Evolutionary conservation across 495 filamentous ascomycete genomes (phyloP), one percentile per base, ranked within the genome.

Genomic region (Cercophora scortea): DNA sequence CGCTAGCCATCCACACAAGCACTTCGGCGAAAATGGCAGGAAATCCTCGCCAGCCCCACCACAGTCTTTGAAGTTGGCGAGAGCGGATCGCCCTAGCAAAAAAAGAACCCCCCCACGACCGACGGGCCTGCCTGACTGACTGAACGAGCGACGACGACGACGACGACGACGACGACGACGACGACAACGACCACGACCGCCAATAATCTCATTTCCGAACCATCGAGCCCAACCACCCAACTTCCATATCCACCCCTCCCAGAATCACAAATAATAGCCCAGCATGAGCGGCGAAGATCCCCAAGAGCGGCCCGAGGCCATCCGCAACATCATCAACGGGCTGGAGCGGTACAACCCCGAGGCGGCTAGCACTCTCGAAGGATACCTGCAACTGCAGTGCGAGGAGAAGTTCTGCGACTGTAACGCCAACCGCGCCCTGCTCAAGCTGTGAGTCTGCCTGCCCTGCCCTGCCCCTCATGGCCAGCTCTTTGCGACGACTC

Each of bases 311-410:
- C 92, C 94, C 49, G 87, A 89, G 58, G 79, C 91, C 67, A 94
- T 99, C 70, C 87, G 88, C 66, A 79, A 72, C 68, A 95, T 97
- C 60, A 86, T 99, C 60, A 87, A 86, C 74, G 90, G 94, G 52
- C 87, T 99, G 54, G 93, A 99, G 74, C 79, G 94, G 56, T 99
- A 99, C 76, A 99, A 99, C 72, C 94, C 94, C 41, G 93, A 99
- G 72, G 95, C 92, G 18, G 95, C 93, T 47, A 79, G 79, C 35
- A 79, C 91, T 49, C 92, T 99, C 77, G 91, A 97, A 76, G 88
- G 92, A 65, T 97, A 99, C 67, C 86, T 99, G 39, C 76, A 79
- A 58, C 85, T 89, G 68, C 94, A 99, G 76, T 99, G 94, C 77
- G 94, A 97, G 71, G 84, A 88, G 69, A 80, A 85, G 71, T 89